Conservation (phyloP, 306 rosid species). For the Styphnolobium japonicum region DNA sequence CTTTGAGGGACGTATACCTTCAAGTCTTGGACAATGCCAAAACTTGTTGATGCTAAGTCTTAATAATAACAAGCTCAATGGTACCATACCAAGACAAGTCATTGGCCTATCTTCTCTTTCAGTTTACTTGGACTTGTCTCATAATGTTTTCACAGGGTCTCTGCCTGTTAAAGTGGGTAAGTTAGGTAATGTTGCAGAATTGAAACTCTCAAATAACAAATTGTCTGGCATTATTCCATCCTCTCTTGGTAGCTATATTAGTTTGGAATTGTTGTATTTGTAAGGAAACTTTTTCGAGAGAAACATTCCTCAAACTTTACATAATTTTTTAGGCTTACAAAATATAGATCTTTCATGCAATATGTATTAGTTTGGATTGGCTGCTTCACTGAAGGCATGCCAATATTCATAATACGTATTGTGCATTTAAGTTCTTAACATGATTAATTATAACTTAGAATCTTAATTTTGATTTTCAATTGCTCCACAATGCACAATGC, state of each 20-base stretch:
- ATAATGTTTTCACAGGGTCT: slow-evolving; percentile 31
- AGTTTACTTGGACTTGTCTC: slow-evolving; percentile 16
- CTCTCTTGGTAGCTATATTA: slow-evolving; percentile 12
- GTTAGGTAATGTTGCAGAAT: background rate
- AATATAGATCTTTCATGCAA: slow-evolving; percentile 31
- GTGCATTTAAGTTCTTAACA: too few species aligned
- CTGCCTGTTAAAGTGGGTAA: slow-evolving; percentile 35
- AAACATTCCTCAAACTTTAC: slow-evolving; percentile 12
- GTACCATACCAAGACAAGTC: slow-evolving; percentile 37
- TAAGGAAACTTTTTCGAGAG: slow-evolving; percentile 37
- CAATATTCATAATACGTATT: too few species aligned
- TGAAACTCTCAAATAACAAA: slow-evolving; percentile 35
- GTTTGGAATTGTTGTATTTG: slow-evolving; percentile 6
- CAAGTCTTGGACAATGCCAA: slow-evolving; percentile 32
- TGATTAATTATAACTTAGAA: too few species aligned
- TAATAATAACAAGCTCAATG: slow-evolving; percentile 25
- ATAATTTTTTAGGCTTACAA: slow-evolving; percentile 11
- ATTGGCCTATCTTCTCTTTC: slow-evolving; percentile 34
- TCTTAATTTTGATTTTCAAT: too few species aligned
- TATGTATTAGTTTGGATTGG: too few species aligned
- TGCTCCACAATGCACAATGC: too few species aligned
- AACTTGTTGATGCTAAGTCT: slow-evolving; percentile 12
- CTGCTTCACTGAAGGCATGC: too few species aligned
- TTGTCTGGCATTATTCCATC: slow-evolving; percentile 31
- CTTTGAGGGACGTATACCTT: slow-evolving; percentile 32